These are phyloP conservation scores for Cynara cardunculus DNA, from an alignment of 129 eudicot species.

Conservation along the genomic window DNA sequence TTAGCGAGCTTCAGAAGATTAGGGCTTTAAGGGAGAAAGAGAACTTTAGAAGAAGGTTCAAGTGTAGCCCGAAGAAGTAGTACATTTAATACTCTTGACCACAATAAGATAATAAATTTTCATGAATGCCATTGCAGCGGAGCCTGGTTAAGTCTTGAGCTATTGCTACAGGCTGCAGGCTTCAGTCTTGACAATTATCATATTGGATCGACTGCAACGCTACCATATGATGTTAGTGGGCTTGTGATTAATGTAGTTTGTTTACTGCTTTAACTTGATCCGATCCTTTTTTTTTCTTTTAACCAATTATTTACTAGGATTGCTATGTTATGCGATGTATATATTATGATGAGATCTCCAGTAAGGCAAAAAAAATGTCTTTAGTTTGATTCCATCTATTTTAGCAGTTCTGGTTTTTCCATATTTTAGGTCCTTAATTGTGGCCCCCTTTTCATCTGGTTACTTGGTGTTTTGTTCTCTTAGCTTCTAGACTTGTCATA, in stretches of 20 bases:
- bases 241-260: neutral
- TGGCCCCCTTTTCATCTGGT: neutral
- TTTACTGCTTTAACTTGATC: neutral
- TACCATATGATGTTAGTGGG: neutral
- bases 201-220: neutral
- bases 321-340: neutral
- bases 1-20: neutral
- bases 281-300: neutral
- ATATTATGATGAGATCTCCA: neutral
- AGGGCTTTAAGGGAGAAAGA: neutral
- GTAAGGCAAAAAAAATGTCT: neutral
- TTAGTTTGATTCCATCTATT: neutral
- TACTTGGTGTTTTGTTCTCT: neutral
- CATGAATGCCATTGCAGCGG: neutral
- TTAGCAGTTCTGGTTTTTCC: neutral
- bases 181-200: neutral
- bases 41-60: neutral
- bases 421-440: neutral
- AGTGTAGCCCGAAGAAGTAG: neutral
- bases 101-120: neutral
- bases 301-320: neutral
- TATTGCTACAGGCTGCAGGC: neutral
- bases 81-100: neutral
- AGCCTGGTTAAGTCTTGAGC: neutral
- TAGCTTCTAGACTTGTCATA: neutral